Base-by-base conservation (phyloP, 2,329 filamentous ascomycete species). In the Fusarium illudens region DNA sequence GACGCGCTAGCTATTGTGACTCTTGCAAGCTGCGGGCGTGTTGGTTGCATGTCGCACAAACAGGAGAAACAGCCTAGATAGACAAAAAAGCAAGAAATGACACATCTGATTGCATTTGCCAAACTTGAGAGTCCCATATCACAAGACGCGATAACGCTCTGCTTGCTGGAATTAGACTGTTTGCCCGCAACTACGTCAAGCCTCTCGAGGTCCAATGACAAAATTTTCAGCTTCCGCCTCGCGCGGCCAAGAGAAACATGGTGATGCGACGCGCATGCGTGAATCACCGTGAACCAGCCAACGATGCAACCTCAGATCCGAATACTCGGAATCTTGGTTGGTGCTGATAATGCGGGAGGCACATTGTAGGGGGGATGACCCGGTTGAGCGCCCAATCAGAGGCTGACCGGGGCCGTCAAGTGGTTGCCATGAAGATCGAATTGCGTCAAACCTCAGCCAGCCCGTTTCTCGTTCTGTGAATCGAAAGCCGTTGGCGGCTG, bases 231-330 rank as follows among this genome's bases (percentile, higher is more conserved):
- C 20, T 27, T 42, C 52, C 30, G 39, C 13, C 37, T 42, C 9
- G n/a, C 36, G 22, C 25, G 27, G 34, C 17, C 20, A 15, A 22
- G 12, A 25, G 15, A 30, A 17, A 39, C 48, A 12, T 54, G 25
- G 39, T n/a, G 11, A 49, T 19, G 32, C 6, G 50, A 22, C 30
- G 46, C 36, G 17, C 44, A 62, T 65, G 20, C 25, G 25, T 46
- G 25, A 25, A 48, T 62, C 22, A 58, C 32, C 46, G 53, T 60
- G 50, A 65, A 22, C 10, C 19, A 48, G n/a, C 25, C 22, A 20
- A 64, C 29, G 52, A 58, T 68, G 53, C 39, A 42, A 71, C 65
- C 44, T 56, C 17, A 57, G 50, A 66, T 68, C 62, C 34, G 49
- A 51, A 57, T 39, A 22, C 37, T 48, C 25, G 62, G 65, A 58